Evolutionary conservation across 2,329 filamentous ascomycete genomes (phyloP).

Genomic region (Cercospora sp.): DNA sequence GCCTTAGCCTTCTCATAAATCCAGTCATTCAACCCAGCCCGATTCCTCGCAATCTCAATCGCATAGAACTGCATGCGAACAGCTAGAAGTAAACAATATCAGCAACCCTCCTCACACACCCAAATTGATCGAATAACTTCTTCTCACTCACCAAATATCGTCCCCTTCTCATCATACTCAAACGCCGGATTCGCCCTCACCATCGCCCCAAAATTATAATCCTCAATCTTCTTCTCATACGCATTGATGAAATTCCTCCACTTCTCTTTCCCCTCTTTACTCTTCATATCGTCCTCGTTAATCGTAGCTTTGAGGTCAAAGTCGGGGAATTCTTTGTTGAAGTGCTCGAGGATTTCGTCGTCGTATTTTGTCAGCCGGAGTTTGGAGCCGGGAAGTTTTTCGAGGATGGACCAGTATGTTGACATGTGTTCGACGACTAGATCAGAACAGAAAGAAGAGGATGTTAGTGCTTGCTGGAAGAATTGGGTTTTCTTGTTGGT

Average conservation of each 20-base stretch:
- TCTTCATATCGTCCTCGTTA: constrained; percentile 96
- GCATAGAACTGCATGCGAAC: constrained; percentile 84
- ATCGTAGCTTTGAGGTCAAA: constrained; percentile 81
- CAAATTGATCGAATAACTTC: neutral
- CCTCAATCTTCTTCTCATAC: constrained; percentile 93
- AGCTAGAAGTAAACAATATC: constrained; percentile 40
- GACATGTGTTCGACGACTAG: constrained; percentile 90
- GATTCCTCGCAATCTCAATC: constrained; percentile 76
- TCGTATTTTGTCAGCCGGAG: constrained; percentile 91
- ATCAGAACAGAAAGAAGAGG: neutral
- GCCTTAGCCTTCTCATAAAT: constrained; percentile 74
- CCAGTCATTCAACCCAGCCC: constrained; percentile 91
- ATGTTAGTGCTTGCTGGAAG: neutral
- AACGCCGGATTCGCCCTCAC: constrained; percentile 72
- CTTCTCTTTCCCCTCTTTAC: constrained; percentile 86
- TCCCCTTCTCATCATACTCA: constrained; percentile 85
- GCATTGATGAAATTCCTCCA: constrained; percentile 93
- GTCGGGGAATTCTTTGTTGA: constrained; percentile 85
- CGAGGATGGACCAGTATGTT: constrained; percentile 95
- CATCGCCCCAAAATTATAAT: constrained; percentile 98
- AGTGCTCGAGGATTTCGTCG: constrained; percentile 89
- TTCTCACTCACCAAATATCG: constrained; percentile 74
- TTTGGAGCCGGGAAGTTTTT: constrained; percentile 83
- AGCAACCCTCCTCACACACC: neutral
- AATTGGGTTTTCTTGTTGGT: neutral